Conservation (phyloP, 2,329 filamentous ascomycete species). For the Fusarium sp. region DNA sequence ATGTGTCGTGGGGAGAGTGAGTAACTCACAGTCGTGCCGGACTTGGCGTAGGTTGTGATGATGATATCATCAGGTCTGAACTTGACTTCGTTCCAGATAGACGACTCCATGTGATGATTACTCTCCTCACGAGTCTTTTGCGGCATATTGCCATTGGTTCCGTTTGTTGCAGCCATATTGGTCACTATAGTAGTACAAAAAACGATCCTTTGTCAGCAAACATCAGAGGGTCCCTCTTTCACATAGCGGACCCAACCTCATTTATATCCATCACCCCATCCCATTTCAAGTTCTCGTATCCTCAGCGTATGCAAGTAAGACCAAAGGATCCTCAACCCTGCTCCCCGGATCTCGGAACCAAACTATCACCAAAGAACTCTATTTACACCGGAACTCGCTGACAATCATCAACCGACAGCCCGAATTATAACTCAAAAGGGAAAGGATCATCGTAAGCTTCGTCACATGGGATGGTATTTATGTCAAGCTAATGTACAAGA, state of each 20-base stretch:
- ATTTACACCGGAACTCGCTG: neutral
- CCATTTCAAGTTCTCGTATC: neutral
- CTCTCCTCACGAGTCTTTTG: conserved; percentile 16
- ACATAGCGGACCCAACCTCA: neutral
- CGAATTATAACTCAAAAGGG: rapidly evolving
- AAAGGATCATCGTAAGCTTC: rapidly evolving
- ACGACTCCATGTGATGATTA: conserved; percentile 23
- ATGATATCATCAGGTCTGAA: conserved; percentile 21
- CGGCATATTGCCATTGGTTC: neutral
- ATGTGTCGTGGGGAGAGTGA: rapidly evolving
- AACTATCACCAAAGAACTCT: neutral
- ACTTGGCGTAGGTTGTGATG: conserved; percentile 13
- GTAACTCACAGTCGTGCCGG: conserved; percentile 9
- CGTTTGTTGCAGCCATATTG: neutral
- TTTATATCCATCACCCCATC: neutral
- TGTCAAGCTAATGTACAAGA: neutral
- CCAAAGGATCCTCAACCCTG: neutral
- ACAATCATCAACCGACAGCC: neutral
- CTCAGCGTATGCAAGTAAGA: neutral
- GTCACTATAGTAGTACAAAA: rapidly evolving
- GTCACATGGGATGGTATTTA: neutral
- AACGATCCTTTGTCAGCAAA: neutral
- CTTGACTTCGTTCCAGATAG: conserved; percentile 11
- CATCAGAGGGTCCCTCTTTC: neutral
- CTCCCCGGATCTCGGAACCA: neutral